phyloP scores from a whole-genome alignment of 345 rosid genomes.

The Arabidopsis arenosa region DNA sequence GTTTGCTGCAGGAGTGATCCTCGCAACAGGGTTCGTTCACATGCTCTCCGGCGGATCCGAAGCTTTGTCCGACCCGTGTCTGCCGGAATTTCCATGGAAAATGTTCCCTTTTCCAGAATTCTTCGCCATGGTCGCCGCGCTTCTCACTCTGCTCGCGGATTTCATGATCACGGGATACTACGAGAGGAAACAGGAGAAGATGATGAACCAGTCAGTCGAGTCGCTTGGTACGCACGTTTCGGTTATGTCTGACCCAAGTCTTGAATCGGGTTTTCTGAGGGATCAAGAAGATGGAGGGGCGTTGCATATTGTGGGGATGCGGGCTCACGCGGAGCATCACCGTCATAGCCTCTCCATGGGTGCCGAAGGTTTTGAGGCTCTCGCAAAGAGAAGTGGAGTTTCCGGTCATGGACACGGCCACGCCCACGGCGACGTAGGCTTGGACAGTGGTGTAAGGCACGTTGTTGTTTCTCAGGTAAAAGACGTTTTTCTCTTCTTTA shows the following conservation, averaged over 20 bases:
- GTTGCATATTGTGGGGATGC: slow-evolving; percentile 93
- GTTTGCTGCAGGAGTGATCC: slow-evolving; percentile 91
- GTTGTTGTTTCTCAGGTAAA: slow-evolving; percentile 93
- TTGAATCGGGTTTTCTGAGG: slow-evolving; percentile 47
- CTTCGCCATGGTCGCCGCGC: slow-evolving; percentile 82
- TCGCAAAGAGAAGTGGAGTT: slow-evolving; percentile 23
- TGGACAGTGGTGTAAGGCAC: slow-evolving; percentile 67
- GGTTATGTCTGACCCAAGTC: slow-evolving; percentile 44
- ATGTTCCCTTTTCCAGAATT: slow-evolving; percentile 87
- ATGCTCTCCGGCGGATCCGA: slow-evolving; percentile 74
- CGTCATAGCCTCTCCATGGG: slow-evolving; percentile 76
- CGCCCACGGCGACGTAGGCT: slow-evolving; percentile 49
- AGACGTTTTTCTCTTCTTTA: not conserved
- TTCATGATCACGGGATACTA: slow-evolving; percentile 88
- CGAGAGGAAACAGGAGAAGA: slow-evolving; percentile 72
- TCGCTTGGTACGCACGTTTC: slow-evolving; percentile 42
- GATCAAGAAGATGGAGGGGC: slow-evolving; percentile 64
- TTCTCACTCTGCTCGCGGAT: slow-evolving; percentile 77
- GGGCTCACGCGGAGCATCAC: slow-evolving; percentile 87
- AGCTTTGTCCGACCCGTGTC: slow-evolving; percentile 68
- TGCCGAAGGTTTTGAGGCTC: slow-evolving; percentile 61
- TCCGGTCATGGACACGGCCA: slow-evolving; percentile 41
- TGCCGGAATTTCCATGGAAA: slow-evolving; percentile 76
- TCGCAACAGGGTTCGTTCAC: slow-evolving; percentile 95
- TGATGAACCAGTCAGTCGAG: slow-evolving; percentile 48